Conservation (phyloP, 2,329 filamentous ascomycete genomes). For the Alternaria sp. region DNA sequence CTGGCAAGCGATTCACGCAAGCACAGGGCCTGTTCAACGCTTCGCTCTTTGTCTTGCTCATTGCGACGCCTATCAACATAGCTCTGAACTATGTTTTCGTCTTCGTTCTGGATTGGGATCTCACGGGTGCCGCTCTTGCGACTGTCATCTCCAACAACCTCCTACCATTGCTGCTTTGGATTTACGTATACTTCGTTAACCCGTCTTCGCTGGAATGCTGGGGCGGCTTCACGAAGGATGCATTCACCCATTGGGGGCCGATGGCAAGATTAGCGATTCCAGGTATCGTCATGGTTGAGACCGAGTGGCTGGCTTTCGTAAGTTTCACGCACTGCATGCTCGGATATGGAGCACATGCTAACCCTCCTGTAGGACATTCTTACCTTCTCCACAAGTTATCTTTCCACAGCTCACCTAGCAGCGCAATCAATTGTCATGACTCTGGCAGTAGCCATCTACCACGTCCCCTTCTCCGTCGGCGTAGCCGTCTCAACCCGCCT, state of each 20-base stretch:
- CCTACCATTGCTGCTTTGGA: conserved; percentile 55
- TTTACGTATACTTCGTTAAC: conserved; percentile 53
- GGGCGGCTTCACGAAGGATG: conserved; percentile 74
- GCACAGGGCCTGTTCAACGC: conserved; percentile 62
- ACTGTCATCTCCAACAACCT: conserved; percentile 58
- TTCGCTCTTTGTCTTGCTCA: conserved; percentile 55
- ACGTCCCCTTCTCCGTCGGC: conserved; percentile 50
- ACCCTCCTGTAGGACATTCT: conserved; percentile 37
- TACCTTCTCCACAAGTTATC: conserved; percentile 78
- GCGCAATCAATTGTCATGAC: conserved; percentile 66
- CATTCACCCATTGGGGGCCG: conserved; percentile 75
- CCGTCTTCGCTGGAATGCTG: conserved; percentile 60
- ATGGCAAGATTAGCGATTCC: conserved; percentile 91
- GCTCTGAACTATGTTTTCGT: conserved; percentile 59
- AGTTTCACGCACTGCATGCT: background rate
- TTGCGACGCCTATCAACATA: conserved; percentile 58
- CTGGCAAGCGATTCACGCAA: conserved; percentile 61
- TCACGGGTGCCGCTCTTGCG: conserved; percentile 60
- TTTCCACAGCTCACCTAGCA: conserved; percentile 80
- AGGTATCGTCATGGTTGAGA: conserved; percentile 91
- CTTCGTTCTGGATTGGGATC: conserved; percentile 51
- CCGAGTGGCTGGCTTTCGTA: conserved; percentile 53
- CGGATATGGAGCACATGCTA: background rate
- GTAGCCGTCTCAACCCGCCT: conserved; percentile 49
- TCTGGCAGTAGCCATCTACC: conserved; percentile 46